These are phyloP conservation scores for Nevesoporus exiguus DNA, from an alignment of 768 basidiomycete genomes.

Conservation along the genomic window DNA sequence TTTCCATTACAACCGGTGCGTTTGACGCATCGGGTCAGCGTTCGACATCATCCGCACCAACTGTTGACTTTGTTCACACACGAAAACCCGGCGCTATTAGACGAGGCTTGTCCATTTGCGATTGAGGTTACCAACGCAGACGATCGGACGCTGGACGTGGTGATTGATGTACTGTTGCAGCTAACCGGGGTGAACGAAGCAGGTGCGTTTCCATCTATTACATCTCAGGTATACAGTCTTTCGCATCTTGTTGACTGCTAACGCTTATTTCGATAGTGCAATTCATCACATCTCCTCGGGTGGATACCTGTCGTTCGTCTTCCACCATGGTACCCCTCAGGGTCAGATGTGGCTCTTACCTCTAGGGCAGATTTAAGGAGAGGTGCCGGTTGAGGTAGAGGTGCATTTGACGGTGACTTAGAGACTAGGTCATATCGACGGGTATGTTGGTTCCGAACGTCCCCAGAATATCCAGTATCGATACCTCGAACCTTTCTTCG, in stretches of 20 bases:
- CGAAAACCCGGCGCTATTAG: constrained; percentile 71
- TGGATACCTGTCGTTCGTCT: too few relatives aligned
- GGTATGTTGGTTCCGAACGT: too few relatives aligned
- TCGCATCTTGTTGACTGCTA: not conserved
- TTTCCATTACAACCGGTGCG: not conserved
- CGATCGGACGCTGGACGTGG: constrained; percentile 61
- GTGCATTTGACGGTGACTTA: too few relatives aligned
- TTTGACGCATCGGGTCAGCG: constrained; percentile 34
- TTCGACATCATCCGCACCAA: constrained; percentile 59
- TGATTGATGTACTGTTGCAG: constrained; percentile 74
- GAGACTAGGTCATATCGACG: too few relatives aligned
- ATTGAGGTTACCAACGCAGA: constrained; percentile 73
- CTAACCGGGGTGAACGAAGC: constrained; percentile 74
- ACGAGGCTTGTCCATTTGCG: constrained; percentile 74
- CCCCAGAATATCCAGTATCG: too few relatives aligned
- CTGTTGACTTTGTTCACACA: constrained; percentile 56
- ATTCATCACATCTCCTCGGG: too few relatives aligned
- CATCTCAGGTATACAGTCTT: not conserved
- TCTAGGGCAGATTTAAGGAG: too few relatives aligned
- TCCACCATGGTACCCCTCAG: too few relatives aligned
- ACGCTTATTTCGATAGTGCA: constrained; percentile 41
- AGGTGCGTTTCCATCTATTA: constrained; percentile 39
- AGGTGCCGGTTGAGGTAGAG: too few relatives aligned
- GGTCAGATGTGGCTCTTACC: too few relatives aligned
- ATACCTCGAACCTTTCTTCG: too few relatives aligned